phyloP scores from a whole-genome alignment of 495 filamentous ascomycete genomes.

The Xylaria bambusicola region DNA sequence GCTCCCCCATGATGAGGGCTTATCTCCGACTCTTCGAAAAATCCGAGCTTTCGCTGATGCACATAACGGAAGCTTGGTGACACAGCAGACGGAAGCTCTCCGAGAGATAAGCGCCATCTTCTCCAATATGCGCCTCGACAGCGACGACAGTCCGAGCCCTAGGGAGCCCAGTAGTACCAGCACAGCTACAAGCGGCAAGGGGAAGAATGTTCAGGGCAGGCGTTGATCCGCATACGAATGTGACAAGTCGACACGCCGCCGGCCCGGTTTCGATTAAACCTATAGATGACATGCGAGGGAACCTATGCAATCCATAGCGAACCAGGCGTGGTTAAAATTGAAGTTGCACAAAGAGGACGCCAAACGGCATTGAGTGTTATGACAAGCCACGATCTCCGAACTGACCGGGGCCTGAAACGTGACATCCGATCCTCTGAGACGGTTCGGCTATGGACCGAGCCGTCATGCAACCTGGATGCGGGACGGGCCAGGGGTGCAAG shows the following conservation, averaged over 20 bases:
- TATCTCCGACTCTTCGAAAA: constrained; percentile 67
- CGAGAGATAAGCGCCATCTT: constrained; percentile 78
- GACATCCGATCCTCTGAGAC: constrained; percentile 3
- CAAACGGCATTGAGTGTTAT: background rate
- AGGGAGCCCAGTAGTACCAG: background rate
- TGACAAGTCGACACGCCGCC: background rate
- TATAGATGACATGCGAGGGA: background rate
- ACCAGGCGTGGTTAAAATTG: background rate
- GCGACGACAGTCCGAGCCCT: constrained; percentile 21
- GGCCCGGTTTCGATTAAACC: constrained; percentile 2
- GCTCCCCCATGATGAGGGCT: constrained; percentile 80
- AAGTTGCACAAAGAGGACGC: background rate
- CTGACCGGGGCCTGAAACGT: constrained; percentile 17
- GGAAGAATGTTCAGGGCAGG: constrained; percentile 14
- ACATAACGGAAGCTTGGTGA: constrained; percentile 61
- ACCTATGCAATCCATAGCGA: background rate
- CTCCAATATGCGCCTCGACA: constrained; percentile 42
- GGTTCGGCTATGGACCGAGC: constrained; percentile 15
- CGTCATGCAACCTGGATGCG: constrained; percentile 17
- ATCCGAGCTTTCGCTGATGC: constrained; percentile 78
- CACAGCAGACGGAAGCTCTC: constrained; percentile 65
- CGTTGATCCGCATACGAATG: background rate
- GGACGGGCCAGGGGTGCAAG: constrained; percentile 11
- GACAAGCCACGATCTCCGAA: constrained; percentile 1
- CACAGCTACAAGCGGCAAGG: background rate